A percentile compares a stretch with the other conserved stretches of the same genome.
phyloP scores from a whole-genome alignment of 805 yeast species.

The Candida chilensis region DNA sequence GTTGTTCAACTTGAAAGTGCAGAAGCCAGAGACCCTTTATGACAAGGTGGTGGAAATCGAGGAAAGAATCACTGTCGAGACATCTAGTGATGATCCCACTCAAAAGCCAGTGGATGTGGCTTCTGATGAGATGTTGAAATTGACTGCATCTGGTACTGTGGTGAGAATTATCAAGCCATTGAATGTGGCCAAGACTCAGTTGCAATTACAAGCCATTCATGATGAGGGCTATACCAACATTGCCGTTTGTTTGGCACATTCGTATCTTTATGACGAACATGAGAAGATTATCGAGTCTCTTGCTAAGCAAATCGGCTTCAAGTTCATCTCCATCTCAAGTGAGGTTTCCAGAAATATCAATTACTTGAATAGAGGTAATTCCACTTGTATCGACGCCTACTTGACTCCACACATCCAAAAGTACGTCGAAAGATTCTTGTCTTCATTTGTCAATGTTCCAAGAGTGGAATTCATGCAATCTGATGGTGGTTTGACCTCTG shows the following conservation, averaged over 20 bases:
- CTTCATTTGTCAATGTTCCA: constrained; percentile 9
- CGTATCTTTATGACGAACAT: constrained; percentile 9
- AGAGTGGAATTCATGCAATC: constrained; percentile 11
- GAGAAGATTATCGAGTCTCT: constrained; percentile 7
- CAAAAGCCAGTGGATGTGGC: constrained; percentile 8
- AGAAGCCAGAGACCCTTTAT: constrained; percentile 8
- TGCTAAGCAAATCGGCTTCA: constrained; percentile 9
- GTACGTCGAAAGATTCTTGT: constrained; percentile 7
- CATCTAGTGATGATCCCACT: constrained; percentile 12
- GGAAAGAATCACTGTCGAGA: constrained; percentile 11
- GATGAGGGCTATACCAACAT: constrained; percentile 13
- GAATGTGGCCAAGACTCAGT: constrained; percentile 6
- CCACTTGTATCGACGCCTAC: constrained; percentile 11
- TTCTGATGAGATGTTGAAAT: constrained; percentile 5
- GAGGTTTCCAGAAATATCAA: constrained; percentile 9
- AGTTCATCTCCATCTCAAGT: constrained; percentile 8
- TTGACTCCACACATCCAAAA: constrained; percentile 9
- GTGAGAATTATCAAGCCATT: constrained; percentile 11
- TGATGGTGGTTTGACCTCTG: constrained; percentile 12
- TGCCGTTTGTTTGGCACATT: constrained; percentile 15
- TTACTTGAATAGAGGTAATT: constrained; percentile 9
- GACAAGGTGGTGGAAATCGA: constrained; percentile 8
- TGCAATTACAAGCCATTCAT: constrained; percentile 12
- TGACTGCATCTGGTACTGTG: constrained; percentile 7
- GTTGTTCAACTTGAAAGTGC: constrained; percentile 7